Conservation (phyloP, 164 flowering plant genomes). For the Liriodendron chinense region DNA sequence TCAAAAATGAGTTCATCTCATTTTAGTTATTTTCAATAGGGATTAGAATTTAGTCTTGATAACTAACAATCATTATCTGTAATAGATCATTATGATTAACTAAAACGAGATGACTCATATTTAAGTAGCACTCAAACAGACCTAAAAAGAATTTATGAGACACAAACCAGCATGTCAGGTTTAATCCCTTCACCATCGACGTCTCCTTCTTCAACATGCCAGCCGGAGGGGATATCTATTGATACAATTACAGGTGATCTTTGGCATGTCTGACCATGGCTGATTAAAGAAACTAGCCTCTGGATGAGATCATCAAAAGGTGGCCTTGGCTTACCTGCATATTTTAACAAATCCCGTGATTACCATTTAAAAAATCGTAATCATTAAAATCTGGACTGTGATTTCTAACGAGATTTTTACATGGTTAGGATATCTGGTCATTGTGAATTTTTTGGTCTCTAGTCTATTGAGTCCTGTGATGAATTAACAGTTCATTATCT, state of each 20-base stretch:
- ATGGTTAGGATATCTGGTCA: not conserved
- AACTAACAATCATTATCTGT: not conserved
- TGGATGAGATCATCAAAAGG: slow-evolving; percentile 84
- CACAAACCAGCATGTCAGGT: slow-evolving; percentile 74
- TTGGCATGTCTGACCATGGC: slow-evolving; percentile 21
- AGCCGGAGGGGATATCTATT: slow-evolving; percentile 93
- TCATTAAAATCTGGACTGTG: not conserved
- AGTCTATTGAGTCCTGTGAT: too few relatives aligned
- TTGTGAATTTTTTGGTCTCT: too few relatives aligned
- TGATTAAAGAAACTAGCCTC: slow-evolving; percentile 41
- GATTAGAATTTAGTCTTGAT: too few relatives aligned
- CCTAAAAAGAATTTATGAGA: slow-evolving; percentile 13
- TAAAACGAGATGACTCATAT: not conserved
- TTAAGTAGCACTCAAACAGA: not conserved
- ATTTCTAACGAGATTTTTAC: not conserved
- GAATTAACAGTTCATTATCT: too few relatives aligned
- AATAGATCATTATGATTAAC: not conserved
- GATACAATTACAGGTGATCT: slow-evolving; percentile 63
- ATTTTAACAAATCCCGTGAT: not conserved
- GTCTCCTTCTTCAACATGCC: slow-evolving; percentile 99
- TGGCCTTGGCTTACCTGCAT: slow-evolving; percentile 77
- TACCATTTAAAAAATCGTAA: not conserved
- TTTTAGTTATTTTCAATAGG: too few relatives aligned
- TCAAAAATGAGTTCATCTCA: too few relatives aligned
- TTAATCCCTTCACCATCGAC: slow-evolving; percentile 48